Evolutionary conservation across 192 early-diverging fungal species (phyloP), one percentile per base, ranked within the genome.

Genomic region (Podila epicladia): DNA sequence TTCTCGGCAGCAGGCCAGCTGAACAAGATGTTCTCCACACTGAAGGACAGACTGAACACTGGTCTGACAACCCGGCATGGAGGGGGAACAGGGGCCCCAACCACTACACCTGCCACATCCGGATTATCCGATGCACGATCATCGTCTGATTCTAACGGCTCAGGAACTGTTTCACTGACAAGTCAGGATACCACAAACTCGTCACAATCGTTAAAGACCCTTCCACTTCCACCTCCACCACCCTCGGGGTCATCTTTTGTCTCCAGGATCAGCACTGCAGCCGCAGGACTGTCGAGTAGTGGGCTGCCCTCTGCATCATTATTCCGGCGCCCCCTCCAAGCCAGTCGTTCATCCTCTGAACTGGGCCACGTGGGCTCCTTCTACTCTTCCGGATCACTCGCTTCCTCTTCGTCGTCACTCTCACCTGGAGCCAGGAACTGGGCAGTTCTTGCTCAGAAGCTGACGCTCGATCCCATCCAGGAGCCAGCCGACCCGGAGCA

Each of bases 1-100:
- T 45, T 37, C 2, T 4, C 15, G 12, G 41, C 41, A 12, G 41
- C 41, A 45, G 41, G 41, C 41, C 41, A 45, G 41, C 41, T 45
- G 41, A 45, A 45, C 41, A 45, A 45, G 41, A 79, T 79, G 75
- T 72, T 79, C 69, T 79, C 75, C 9, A 71, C 69, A 32, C 71
- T 79, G 38, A 79, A 79, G 26, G 75, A 68, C 50, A 71, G 64
- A 66, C 65, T 79, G 59, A 72, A 68, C 55, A 72, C 75, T 11
- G 51, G 75, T 72, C 58, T 79, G 58, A 55, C 75, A 24, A 79
- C 69, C 58, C 48, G 51, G 15, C 75, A 78, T 12, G 61, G 75
- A 31, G 48, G 64, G 11, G 35, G 68, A 15, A 15, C 35, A 37
- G 35, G 35, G 35, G 35, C 58, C n/a, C 33, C 35, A 29, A 17